Conservation (phyloP, 2,329 filamentous ascomycete species). For the Aspergillus texensis region DNA sequence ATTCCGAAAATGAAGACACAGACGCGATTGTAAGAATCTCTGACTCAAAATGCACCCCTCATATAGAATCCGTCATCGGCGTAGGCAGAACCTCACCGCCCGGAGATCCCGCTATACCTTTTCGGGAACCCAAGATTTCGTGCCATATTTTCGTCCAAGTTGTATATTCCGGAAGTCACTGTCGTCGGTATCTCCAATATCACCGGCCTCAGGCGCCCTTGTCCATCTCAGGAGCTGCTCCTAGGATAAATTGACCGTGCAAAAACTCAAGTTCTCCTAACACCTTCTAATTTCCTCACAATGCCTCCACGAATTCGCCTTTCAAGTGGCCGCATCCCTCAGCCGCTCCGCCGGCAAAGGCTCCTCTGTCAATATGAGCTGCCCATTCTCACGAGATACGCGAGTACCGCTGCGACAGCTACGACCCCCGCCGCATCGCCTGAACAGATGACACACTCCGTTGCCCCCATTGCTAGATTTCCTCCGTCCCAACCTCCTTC, state of each 20-base stretch:
- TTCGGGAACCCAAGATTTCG: conserved; percentile 21
- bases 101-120: conserved; percentile 13
- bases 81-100: conserved; percentile 32
- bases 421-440: conserved; percentile 57
- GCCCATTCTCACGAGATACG: conserved; percentile 42
- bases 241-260: not conserved
- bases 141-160: conserved; percentile 21
- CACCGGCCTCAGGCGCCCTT: not conserved
- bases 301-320: conserved; percentile 60
- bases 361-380: conserved; percentile 41
- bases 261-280: not conserved
- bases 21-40: not conserved
- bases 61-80: conserved; percentile 14
- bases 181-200: conserved; percentile 13
- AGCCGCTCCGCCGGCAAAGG: conserved; percentile 39
- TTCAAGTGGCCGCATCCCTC: conserved; percentile 37
- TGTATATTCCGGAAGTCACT: not conserved
- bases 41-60: not conserved
- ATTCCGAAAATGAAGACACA: not conserved
- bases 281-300: conserved; percentile 23
- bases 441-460: conserved; percentile 49
- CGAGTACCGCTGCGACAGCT: conserved; percentile 51
- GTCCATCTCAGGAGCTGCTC: not conserved
- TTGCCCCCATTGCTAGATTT: conserved; percentile 52
- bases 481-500: conserved; percentile 79